These are phyloP conservation scores for Nannochloropsis granulata DNA, from an alignment of 108 stramenopile species.

Conservation along the genomic window DNA sequence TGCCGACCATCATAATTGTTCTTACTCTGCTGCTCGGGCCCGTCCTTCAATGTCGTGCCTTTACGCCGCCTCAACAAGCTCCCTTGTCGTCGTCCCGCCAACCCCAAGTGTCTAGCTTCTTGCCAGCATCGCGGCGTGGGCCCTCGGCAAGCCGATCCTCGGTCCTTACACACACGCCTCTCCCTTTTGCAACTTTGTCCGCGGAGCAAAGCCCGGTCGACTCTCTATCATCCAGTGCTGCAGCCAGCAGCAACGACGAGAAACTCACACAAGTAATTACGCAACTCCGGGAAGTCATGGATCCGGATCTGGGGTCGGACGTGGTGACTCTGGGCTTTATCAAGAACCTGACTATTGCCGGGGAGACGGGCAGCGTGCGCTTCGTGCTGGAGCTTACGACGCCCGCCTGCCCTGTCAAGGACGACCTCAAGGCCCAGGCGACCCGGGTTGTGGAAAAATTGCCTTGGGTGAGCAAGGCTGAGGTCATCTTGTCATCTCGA, in stretches of 20 bases:
- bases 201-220: neutral
- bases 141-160: too few species aligned
- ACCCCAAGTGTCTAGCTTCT: too few species aligned
- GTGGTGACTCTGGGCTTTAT: slow-evolving; percentile 23
- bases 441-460: slow-evolving; percentile 5
- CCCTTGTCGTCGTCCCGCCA: too few species aligned
- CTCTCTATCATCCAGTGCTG: neutral
- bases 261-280: neutral
- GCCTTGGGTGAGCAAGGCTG: slow-evolving; percentile 14
- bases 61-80: too few species aligned
- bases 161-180: too few species aligned
- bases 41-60: too few species aligned
- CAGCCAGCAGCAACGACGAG: neutral
- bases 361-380: neutral
- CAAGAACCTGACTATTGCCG: slow-evolving; percentile 6
- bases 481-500: slow-evolving; percentile 18
- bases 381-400: slow-evolving; percentile 28
- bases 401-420: slow-evolving; percentile 28
- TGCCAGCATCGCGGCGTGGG: too few species aligned
- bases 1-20: too few species aligned
- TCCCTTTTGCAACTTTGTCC: neutral
- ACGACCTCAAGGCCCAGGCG: slow-evolving; percentile 4
- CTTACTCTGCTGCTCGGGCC: too few species aligned
- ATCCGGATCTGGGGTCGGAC: slow-evolving; percentile 6
- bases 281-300: neutral